Base-by-base conservation (phyloP, 169 alveolate genomes). In the Cryptosporidium muris region DNA sequence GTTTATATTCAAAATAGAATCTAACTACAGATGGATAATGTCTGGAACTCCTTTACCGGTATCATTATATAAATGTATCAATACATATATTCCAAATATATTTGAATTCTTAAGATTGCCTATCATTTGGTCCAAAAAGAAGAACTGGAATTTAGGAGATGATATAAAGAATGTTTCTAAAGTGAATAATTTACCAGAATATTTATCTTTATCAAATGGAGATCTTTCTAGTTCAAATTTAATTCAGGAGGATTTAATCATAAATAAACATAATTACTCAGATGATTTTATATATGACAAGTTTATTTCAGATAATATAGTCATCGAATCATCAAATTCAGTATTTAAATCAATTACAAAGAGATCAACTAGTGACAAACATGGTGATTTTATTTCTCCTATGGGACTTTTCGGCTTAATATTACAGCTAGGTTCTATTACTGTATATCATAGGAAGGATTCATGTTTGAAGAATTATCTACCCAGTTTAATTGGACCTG, bases 21-120 rank as follows among this genome's bases (percentile, higher is more conserved):
- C 85, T 4, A 63, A 74, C 40, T 74, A 47, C 45, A 74, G 60
- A 37, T 74, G 85, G 85, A 74, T 74, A 36, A 74, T 74, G 85
- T 74, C 85, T 11, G 85, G 85, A 16, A 74, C 85, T 3, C 85
- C 85, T 2, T 48, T 74, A 40, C 68, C 85, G 6, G 37, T 74
- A 14, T 74, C 85, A n/a, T 54, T 74, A 4, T 9, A 45, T 2
- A 74, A 54, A 37, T 74, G 74, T 9, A 5, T 74, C 5, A 40
- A 43, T 8, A 74, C 64, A 8, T 58, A 49, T 49, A 58, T 74
- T 34, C 74, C 67, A 74, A 74, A 74, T 60, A 58, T 74, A 6
- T 58, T 74, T 49, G 60, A 60, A n/a, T 74, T 74, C 49, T 25
- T 74, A 14, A 43, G 60, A 34, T 47, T 74, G 16, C 74, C 85